Percentiles rank a stretch among this genome's conserved stretches.
Conservation (phyloP, 1,284 basidiomycete genomes). For the Trametes pubescens region DNA sequence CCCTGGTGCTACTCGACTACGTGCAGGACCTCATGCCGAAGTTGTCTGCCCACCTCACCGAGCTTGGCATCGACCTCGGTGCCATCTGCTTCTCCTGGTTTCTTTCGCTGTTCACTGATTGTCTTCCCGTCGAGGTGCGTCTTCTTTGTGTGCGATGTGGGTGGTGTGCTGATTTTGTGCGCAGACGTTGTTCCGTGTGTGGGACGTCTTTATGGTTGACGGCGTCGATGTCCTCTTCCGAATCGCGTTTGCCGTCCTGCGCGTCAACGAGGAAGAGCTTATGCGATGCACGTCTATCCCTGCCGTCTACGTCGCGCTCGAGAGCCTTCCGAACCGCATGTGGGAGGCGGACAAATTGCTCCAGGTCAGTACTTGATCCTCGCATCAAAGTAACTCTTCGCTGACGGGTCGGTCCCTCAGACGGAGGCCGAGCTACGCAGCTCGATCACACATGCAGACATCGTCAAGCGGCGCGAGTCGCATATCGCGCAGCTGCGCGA, state of each 20-base stretch:
- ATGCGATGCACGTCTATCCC: conserved; percentile 84
- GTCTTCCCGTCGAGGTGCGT: conserved; percentile 90
- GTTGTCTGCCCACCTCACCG: conserved; percentile 77
- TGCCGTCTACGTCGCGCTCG: conserved; percentile 86
- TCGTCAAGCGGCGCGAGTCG: conserved; percentile 68
- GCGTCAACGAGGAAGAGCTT: conserved; percentile 84
- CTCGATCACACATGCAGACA: conserved; percentile 72
- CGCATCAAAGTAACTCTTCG: background rate
- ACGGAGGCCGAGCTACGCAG: conserved; percentile 74
- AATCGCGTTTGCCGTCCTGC: conserved; percentile 87
- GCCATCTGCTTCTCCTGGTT: conserved; percentile 99
- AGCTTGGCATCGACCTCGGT: conserved; percentile 88
- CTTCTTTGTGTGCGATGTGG: background rate
- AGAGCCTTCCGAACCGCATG: conserved; percentile 88
- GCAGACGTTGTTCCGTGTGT: conserved; percentile 87
- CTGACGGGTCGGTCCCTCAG: conserved; percentile 44
- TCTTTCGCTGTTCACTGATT: conserved; percentile 95
- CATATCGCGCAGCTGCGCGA: conserved; percentile 60
- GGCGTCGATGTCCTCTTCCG: conserved; percentile 94
- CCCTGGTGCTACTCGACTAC: conserved; percentile 89
- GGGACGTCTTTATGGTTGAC: conserved; percentile 97
- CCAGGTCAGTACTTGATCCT: conserved; percentile 58
- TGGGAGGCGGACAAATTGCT: conserved; percentile 93
- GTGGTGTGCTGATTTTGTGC: conserved; percentile 13
- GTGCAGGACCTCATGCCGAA: conserved; percentile 83